phyloP scores from a whole-genome alignment of 495 filamentous ascomycete species.

The Melanomma pulvis-pyrius region DNA sequence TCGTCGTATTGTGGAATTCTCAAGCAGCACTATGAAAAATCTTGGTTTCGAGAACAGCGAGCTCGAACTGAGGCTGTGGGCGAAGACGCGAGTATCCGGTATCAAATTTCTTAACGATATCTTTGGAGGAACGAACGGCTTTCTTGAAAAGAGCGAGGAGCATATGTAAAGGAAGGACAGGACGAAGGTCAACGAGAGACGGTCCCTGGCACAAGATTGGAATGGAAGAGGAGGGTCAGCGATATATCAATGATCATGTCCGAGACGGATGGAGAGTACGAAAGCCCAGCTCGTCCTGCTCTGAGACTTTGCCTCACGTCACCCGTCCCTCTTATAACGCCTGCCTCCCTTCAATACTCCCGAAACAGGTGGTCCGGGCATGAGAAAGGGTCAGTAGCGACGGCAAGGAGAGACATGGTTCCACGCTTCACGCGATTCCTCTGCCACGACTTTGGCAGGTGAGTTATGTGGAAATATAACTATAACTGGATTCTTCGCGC shows the following conservation, averaged over 20 bases:
- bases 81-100: background rate
- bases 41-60: conserved; percentile 3
- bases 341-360: background rate
- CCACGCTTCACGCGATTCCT: background rate
- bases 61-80: conserved; percentile 17
- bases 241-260: background rate
- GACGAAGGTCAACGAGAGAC: conserved; percentile 1
- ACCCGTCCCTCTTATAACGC: conserved; percentile 3
- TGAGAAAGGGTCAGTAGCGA: background rate
- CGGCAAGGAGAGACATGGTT: conserved; percentile 24
- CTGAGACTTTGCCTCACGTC: background rate
- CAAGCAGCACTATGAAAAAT: background rate
- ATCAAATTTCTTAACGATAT: conserved; percentile 9
- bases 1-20: background rate
- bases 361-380: background rate
- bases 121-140: conserved; percentile 15
- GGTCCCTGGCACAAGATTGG: background rate
- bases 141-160: conserved; percentile 17
- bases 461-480: background rate
- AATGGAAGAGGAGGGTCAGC: background rate
- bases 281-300: background rate
- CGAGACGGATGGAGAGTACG: background rate
- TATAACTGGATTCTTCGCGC: background rate
- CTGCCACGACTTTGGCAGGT: conserved; percentile 1
- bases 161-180: conserved; percentile 8